Evolutionary conservation across 1,284 basidiomycete genomes (phyloP), one percentile per base, ranked within the genome.

Genomic region (Leucoagaricus sp.): DNA sequence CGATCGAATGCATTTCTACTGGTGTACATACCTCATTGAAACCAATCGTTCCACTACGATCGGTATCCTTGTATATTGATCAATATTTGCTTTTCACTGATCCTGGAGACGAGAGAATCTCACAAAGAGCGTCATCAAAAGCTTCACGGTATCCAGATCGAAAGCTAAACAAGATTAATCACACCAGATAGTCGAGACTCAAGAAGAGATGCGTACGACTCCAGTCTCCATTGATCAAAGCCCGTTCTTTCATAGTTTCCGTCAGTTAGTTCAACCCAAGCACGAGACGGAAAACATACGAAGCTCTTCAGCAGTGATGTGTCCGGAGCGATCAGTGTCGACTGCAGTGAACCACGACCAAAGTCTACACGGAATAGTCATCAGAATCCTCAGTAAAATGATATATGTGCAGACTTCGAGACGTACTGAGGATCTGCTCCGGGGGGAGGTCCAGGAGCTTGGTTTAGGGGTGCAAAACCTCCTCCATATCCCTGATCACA

Each of bases 51-150:
- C 90, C 89, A 55, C 79, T 85, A 21, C 86, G 81, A 64, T 92
- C 84, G 1, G 79, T 80, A 62, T 92, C 90, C 85, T 86, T 55
- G 3, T 28, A 4, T 17, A 1, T 44, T 25, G 4, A 49, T 60
- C 41, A 58, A 29, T 8, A 49, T 8, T 26, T 8, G 8, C 4
- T 4, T 12, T 19, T 13, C 3, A 29, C 8, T 29, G 9, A 38
- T 50, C 17, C 34, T 12, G 36, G 23, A 25, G 25, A 15, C 8
- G 17, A 47, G 34, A 29, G 15, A 23, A 73, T 44, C 87, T 63
- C 60, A 89, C 88, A 66, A 93, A 93, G 60, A 93, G 85, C 19
- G 79, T 78, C 87, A 93, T 91, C 60, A 93, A 76, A 51, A 93
- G 78, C 75, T 90, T 91, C 66, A 93, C 87, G 6, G 90, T 93